Base-by-base conservation (phyloP, 2,329 filamentous ascomycete genomes). In the Chaetomiaceae sp. region DNA sequence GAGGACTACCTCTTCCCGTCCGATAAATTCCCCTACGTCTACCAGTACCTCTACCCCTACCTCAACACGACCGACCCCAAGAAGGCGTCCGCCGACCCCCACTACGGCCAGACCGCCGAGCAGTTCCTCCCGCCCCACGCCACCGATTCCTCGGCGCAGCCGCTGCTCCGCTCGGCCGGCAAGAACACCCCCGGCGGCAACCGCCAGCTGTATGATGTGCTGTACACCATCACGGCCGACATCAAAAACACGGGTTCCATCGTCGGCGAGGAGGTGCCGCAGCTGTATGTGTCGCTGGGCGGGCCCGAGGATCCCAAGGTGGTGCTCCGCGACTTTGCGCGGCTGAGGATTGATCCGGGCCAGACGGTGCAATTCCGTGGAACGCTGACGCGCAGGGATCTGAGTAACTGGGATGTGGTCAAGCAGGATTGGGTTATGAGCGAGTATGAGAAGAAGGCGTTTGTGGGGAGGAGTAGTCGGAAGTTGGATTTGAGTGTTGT, bases 351-450 rank as follows among this genome's bases (percentile, higher is more conserved):
- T 58, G 75, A 80, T 4, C 79, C 89, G 0, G 89, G 89, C n/a
- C 69, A 82, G 69, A 82, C 78, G 47, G 76, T 74, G 3, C 81
- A 77, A 2, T 95, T 94, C 74, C 76, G 69, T 1, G 84, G 82
- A 0, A 79, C 84, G 15, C 71, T 96, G 51, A 91, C 84, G 6
- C 80, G 91, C 36, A 83, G 90, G 53, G 92, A 96, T 65, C 62
- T 96, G 52, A 90, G 86, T 67, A 94, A 91, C 73, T 96, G 92
- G 91, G 89, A 96, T 61, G 74, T 81, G 1, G 76, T 66, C 1
- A 68, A 72, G n/a, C 91, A 96, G 76, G 85, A 96, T 75, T 97
- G 92, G 91, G 80, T 90, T 42, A 63, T 83, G n/a, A 75, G 72
- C 8, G 61, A 71, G 17, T 64, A 70, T 43, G 64, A 73, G 53